A percentile compares a stretch with the other conserved stretches of the same genome.
Evolutionary conservation across 1,139 yeast genomes (phyloP).

Genomic region (Ogataea hybrid): DNA sequence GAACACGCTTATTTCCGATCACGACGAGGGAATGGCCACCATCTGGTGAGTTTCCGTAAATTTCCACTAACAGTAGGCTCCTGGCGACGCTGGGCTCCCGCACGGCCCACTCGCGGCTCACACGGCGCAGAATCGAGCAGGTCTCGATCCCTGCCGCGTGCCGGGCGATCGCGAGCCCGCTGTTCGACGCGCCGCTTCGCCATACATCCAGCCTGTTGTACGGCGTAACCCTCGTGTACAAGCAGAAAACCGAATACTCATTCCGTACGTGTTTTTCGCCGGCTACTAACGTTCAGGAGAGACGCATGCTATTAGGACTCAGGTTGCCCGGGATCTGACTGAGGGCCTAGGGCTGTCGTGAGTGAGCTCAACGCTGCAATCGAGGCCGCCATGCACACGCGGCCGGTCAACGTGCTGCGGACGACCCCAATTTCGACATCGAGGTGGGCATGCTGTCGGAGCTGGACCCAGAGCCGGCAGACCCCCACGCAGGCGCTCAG

Average conservation of each 20-base stretch:
- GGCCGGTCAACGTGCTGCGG: constrained; percentile 22
- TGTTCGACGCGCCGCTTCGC: constrained; percentile 39
- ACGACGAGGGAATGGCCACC: constrained; percentile 30
- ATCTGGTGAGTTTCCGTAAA: constrained; percentile 28
- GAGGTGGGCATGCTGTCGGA: constrained; percentile 32
- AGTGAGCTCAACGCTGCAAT: constrained; percentile 4
- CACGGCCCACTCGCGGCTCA: constrained; percentile 30
- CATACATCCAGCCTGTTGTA: constrained; percentile 50
- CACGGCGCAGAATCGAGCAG: constrained; percentile 39
- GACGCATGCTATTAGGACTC: constrained; percentile 15
- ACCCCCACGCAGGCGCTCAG: not conserved
- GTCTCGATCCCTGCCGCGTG: constrained; percentile 51
- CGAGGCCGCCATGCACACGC: constrained; percentile 4
- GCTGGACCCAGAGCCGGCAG: constrained; percentile 13
- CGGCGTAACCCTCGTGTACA: constrained; percentile 57
- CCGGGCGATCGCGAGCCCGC: constrained; percentile 32
- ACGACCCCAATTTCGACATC: constrained; percentile 45
- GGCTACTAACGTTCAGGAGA: constrained; percentile 14
- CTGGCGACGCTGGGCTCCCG: constrained; percentile 47
- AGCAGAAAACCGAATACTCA: constrained; percentile 48
- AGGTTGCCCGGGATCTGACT: constrained; percentile 12
- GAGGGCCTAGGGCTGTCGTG: not conserved
- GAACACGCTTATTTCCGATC: not conserved
- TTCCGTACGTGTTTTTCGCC: constrained; percentile 34
- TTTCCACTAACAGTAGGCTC: constrained; percentile 23